Evolutionary conservation across 1,139 yeast genomes (phyloP), one percentile per base, ranked within the genome.

Genomic region (Suhomyces guaymorum): DNA sequence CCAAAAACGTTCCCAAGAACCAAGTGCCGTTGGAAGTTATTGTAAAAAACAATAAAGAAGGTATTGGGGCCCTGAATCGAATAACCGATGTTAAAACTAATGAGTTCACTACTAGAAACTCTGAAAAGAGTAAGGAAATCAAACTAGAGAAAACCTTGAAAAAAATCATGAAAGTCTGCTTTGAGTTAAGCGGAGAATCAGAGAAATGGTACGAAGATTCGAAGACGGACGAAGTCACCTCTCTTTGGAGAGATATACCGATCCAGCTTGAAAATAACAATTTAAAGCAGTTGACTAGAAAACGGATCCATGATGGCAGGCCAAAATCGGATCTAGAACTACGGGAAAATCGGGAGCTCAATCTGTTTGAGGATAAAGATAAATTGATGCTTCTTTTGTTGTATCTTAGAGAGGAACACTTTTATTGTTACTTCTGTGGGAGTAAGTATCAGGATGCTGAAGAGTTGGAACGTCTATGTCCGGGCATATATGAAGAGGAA

Each of bases 361-460:
- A 32, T 4, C 13, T 14, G 6, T 22, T 21, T 12, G 40, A 37
- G 7, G 8, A 15, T 2, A 33, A 33, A 4, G 44, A 39, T 4
- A 37, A 33, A n/a, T 20, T 43, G n/a, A 27, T 32, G 3, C 26
- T 39, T 8, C 46, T 63, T 7, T 35, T 59, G 4, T 30, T 24
- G 4, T 66, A 64, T 38, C 52, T 74, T 14, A 57, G 80, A 12
- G 44, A 57, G 0, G 54, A 54, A 18, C 62, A 59, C 37, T 43
- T 47, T 37, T 76, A 67, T 47, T 76, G 82, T 45, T 69, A 61
- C 44, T 75, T 61, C 55, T 76, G 82, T 46, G 79, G 78, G 1
- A 49, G 50, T 7, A 46, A 45, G 25, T 75, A 63, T 44, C 49
- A 51, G 0, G 55, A 51, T 35, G 61, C 48, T 23, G 45, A 46